phyloP scores from a whole-genome alignment of 768 basidiomycete species.

The Dacryopinax primogenitus region DNA sequence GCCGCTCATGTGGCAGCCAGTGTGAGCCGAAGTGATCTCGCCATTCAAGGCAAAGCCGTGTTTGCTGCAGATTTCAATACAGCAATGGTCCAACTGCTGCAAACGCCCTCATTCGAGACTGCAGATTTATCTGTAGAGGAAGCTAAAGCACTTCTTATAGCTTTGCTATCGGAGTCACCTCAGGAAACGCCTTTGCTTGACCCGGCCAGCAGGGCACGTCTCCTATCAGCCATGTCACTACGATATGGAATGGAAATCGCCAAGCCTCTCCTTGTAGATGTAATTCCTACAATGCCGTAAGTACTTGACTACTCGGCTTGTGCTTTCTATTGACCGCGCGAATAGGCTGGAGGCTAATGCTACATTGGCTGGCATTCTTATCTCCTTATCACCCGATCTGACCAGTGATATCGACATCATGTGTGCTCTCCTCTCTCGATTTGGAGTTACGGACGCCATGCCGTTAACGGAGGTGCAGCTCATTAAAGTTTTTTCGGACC shows the following conservation, averaged over 20 bases:
- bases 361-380: not conserved
- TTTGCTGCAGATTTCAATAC: conserved; percentile 69
- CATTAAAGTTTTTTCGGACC: conserved; percentile 52
- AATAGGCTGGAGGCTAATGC: not conserved
- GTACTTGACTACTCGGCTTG: no score
- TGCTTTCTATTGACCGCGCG: conserved; percentile 8
- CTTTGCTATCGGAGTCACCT: conserved; percentile 60
- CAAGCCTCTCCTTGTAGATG: conserved; percentile 57
- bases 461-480: conserved; percentile 62
- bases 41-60: conserved; percentile 46
- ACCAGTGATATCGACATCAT: conserved; percentile 61
- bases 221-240: conserved; percentile 59
- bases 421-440: conserved; percentile 55
- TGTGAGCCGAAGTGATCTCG: conserved; percentile 43
- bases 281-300: conserved; percentile 64
- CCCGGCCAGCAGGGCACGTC: conserved; percentile 55
- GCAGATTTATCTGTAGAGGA: conserved; percentile 63
- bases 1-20: conserved; percentile 56
- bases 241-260: conserved; percentile 72
- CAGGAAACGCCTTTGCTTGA: conserved; percentile 60
- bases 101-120: conserved; percentile 64
- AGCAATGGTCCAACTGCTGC: conserved; percentile 55
- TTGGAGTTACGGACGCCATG: conserved; percentile 56
- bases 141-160: conserved; percentile 64
- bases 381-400: conserved; percentile 43